These are phyloP conservation scores for Verticillium alfalfae DNA, from an alignment of 2,329 filamentous ascomycete species.

Conservation along the genomic window DNA sequence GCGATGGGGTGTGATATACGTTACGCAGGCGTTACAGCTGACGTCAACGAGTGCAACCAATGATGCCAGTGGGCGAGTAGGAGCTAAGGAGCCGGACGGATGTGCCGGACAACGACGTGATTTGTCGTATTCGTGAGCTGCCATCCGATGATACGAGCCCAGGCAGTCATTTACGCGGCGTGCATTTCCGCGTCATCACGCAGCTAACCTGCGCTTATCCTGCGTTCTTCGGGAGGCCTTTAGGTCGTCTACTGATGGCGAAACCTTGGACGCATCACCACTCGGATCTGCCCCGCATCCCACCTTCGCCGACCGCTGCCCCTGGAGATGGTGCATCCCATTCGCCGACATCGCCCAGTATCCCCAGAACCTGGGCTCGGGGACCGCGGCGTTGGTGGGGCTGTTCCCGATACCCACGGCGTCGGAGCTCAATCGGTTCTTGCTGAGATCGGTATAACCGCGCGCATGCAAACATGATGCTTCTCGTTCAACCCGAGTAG, in stretches of 20 bases:
- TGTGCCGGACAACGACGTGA: neutral
- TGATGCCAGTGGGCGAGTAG: neutral
- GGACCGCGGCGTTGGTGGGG: neutral
- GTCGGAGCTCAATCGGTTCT: too few relatives aligned
- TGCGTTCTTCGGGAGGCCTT: neutral
- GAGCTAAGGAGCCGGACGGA: neutral
- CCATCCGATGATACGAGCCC: neutral
- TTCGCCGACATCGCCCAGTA: neutral
- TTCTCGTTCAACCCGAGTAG: too few relatives aligned
- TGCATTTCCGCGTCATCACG: neutral
- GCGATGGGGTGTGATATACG: neutral
- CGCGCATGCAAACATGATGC: too few relatives aligned
- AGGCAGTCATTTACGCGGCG: neutral
- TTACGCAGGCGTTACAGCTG: slow-evolving; percentile 1
- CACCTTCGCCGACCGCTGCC: too few relatives aligned
- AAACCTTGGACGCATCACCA: neutral
- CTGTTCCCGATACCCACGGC: neutral
- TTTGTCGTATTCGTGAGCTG: neutral
- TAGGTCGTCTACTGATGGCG: neutral
- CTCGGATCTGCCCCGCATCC: neutral
- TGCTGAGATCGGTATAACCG: too few relatives aligned
- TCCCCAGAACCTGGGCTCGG: neutral
- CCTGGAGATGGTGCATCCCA: neutral
- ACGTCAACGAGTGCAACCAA: slow-evolving; percentile 11
- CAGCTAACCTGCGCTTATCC: neutral